These are phyloP conservation scores for Mucor ambiguus DNA, from an alignment of 371 early-diverging fungal genomes.

Conservation along the genomic window DNA sequence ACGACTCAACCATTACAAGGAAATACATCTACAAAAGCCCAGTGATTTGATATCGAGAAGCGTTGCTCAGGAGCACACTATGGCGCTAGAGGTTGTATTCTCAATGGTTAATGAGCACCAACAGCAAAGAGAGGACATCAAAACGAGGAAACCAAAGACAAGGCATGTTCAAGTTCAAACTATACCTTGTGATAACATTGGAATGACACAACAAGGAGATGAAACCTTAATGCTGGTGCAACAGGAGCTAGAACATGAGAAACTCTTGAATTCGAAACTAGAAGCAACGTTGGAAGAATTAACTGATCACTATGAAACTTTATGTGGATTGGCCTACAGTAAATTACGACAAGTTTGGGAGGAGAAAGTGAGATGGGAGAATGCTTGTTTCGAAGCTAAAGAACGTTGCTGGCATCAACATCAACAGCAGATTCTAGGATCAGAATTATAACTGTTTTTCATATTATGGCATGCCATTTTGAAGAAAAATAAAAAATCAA, in stretches of 20 bases:
- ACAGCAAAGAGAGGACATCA: not conserved
- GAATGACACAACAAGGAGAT: not conserved
- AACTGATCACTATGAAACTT: constrained; percentile 53
- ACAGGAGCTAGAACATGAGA: constrained; percentile 50
- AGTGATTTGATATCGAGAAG: constrained; percentile 14
- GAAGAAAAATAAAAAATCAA: constrained; percentile 5
- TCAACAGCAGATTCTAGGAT: constrained; percentile 14
- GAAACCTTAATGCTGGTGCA: constrained; percentile 20
- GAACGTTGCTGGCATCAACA: constrained; percentile 32
- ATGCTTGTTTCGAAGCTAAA: constrained; percentile 33
- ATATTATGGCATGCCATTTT: constrained; percentile 6
- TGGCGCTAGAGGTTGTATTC: constrained; percentile 16
- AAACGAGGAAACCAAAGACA: not conserved
- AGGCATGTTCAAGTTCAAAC: constrained; percentile 36
- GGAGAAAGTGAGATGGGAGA: constrained; percentile 44
- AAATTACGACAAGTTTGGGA: constrained; percentile 56
- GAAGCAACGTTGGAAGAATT: constrained; percentile 51
- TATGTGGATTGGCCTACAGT: constrained; percentile 56
- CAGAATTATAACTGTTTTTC: not conserved
- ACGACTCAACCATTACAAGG: constrained; percentile 11
- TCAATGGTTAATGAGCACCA: constrained; percentile 9
- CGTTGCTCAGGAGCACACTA: constrained; percentile 27
- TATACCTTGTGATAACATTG: constrained; percentile 2
- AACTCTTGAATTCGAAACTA: constrained; percentile 38
- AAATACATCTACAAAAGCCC: not conserved